Evolutionary conservation across 345 rosid genomes (phyloP).

Genomic region (Balakata baccata): DNA sequence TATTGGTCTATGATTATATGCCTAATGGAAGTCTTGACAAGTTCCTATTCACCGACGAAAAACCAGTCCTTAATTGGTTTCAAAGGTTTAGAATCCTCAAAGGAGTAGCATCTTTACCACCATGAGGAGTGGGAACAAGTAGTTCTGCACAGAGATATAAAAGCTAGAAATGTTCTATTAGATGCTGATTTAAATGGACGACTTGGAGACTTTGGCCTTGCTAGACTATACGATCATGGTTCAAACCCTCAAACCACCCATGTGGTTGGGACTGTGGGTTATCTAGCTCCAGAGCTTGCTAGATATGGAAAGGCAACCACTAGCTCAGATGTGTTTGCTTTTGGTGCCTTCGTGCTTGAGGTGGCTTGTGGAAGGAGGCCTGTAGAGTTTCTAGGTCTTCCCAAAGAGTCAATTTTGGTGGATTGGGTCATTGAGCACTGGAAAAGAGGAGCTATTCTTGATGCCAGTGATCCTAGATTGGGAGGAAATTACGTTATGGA

Average conservation of each 20-base stretch:
- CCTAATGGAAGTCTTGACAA: neutral
- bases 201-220: conserved; percentile 25
- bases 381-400: neutral
- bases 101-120: neutral
- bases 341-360: neutral
- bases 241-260: conserved; percentile 15
- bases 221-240: conserved; percentile 20
- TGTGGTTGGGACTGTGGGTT: conserved; percentile 23
- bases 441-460: too few relatives aligned
- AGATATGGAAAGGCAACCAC: neutral
- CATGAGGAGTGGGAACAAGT: conserved; percentile 1
- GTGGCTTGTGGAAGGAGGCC: neutral
- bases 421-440: neutral
- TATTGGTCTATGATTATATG: neutral
- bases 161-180: conserved; percentile 1
- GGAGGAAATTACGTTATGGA: too few relatives aligned
- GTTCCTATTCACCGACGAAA: neutral
- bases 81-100: neutral
- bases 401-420: neutral
- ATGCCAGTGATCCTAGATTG: too few relatives aligned
- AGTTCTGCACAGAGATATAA: neutral
- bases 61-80: neutral
- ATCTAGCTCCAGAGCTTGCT: conserved; percentile 9
- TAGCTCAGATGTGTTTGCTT: neutral
- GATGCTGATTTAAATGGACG: conserved; percentile 20